phyloP scores from a whole-genome alignment of 2,329 filamentous ascomycete genomes.

The Arthroderma sp. region DNA sequence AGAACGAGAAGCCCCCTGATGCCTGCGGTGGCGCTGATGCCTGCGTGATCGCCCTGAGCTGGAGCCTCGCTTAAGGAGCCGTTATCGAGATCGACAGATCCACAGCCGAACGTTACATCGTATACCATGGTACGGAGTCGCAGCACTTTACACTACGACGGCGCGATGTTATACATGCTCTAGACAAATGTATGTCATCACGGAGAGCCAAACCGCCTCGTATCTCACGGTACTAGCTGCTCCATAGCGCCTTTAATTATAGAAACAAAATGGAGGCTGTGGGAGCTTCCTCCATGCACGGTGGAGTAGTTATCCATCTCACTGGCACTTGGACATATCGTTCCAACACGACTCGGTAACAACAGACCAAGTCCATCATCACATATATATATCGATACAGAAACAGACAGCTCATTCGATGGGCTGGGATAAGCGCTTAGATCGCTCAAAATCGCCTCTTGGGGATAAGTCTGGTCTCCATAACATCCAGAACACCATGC shows the following conservation, averaged over 20 bases:
- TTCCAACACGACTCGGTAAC: no score
- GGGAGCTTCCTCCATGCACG: neutral
- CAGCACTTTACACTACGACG: neutral
- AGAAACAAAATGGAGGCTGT: neutral
- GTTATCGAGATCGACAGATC: constrained; percentile 4
- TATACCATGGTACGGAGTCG: neutral
- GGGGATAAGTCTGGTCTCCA: neutral
- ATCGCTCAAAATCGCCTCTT: neutral
- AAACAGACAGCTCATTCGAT: neutral
- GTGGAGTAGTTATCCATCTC: neutral
- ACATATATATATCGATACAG: no score
- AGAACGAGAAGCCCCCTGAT: neutral
- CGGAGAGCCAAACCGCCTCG: constrained; percentile 1
- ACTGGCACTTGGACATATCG: neutral
- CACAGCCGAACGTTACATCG: constrained; percentile 4
- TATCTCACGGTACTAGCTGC: neutral
- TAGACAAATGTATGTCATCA: constrained; percentile 2
- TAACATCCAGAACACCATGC: neutral
- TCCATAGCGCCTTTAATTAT: neutral
- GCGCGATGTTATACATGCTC: constrained; percentile 1
- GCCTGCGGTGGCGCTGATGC: constrained; percentile 1
- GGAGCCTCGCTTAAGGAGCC: constrained; percentile 2
- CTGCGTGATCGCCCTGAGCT: constrained; percentile 1
- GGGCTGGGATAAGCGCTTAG: neutral
- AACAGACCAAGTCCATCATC: no score